Conservation (phyloP, 1,139 yeast genomes). For the Diutina pseudorugosa region DNA sequence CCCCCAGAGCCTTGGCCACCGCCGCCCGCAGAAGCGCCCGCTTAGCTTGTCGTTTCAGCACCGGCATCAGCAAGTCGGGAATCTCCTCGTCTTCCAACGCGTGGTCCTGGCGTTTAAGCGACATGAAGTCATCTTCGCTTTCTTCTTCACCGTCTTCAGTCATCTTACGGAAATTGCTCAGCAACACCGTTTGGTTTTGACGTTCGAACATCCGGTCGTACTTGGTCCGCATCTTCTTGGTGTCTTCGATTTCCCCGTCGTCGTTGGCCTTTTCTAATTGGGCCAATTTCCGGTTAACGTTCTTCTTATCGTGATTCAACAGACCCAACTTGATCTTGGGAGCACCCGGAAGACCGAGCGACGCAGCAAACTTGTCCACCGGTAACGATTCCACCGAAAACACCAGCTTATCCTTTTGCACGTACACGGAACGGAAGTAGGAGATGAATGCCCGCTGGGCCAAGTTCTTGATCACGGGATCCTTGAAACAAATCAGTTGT, state of each 20-base stretch:
- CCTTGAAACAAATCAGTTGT: conserved; percentile 84
- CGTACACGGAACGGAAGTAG: conserved; percentile 69
- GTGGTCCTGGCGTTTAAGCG: conserved; percentile 69
- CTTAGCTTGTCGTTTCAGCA: conserved; percentile 80
- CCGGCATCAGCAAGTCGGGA: conserved; percentile 47
- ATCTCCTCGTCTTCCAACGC: conserved; percentile 50
- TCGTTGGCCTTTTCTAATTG: conserved; percentile 49
- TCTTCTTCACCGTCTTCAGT: conserved; percentile 29
- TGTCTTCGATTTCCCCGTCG: conserved; percentile 45
- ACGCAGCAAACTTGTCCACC: conserved; percentile 71
- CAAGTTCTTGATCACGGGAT: conserved; percentile 80
- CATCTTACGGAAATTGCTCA: conserved; percentile 76
- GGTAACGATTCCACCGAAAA: conserved; percentile 71
- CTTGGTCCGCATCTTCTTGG: conserved; percentile 57
- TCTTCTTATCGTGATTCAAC: conserved; percentile 58
- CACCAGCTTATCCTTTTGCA: conserved; percentile 80
- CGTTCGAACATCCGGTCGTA: conserved; percentile 95
- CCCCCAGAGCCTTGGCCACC: conserved; percentile 46
- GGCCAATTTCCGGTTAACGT: conserved; percentile 60
- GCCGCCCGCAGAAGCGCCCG: conserved; percentile 81
- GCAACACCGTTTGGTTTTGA: conserved; percentile 81
- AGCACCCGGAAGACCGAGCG: conserved; percentile 91
- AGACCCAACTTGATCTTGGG: conserved; percentile 77
- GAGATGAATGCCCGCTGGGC: conserved; percentile 95
- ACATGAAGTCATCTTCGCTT: conserved; percentile 60